These are phyloP conservation scores for Stenocarpella maydis DNA, from an alignment of 2,329 filamentous ascomycete genomes.

Conservation along the genomic window DNA sequence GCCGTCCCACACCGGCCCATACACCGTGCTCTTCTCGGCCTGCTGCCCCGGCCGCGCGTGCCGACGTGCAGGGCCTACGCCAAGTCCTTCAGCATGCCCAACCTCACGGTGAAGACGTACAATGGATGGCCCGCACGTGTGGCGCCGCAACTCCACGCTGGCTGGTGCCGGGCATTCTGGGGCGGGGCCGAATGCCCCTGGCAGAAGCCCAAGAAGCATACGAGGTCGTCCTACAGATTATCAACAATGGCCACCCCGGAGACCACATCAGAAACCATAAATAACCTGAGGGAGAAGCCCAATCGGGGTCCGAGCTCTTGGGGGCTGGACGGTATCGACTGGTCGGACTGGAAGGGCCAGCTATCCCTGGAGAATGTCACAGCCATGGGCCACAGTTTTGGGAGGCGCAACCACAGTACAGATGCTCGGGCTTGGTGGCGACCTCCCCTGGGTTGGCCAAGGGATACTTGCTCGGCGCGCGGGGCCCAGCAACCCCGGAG, in stretches of 20 bases:
- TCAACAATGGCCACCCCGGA: conserved; percentile 62
- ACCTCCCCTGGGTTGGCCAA: conserved; percentile 66
- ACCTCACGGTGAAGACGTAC: conserved; percentile 57
- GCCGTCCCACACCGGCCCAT: conserved; percentile 69
- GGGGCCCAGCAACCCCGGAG: conserved; percentile 61
- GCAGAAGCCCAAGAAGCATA: conserved; percentile 72
- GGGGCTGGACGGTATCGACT: conserved; percentile 63
- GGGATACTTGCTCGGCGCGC: conserved; percentile 73
- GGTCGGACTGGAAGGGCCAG: conserved; percentile 63
- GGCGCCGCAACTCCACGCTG: conserved; percentile 65
- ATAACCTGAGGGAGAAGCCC: conserved; percentile 65
- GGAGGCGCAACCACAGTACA: conserved; percentile 71
- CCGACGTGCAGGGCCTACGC: conserved; percentile 68
- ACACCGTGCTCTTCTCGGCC: conserved; percentile 71
- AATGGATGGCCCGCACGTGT: conserved; percentile 68
- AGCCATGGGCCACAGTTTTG: conserved; percentile 72
- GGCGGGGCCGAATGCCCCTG: conserved; percentile 57
- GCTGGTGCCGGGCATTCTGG: conserved; percentile 62
- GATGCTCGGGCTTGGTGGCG: conserved; percentile 61
- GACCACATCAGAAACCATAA: conserved; percentile 51
- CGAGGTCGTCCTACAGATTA: conserved; percentile 60
- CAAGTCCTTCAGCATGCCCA: conserved; percentile 64
- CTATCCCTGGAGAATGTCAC: conserved; percentile 67
- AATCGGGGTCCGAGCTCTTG: conserved; percentile 66
- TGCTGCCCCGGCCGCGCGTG: conserved; percentile 67